Evolutionary conservation across 371 early-diverging fungal species (phyloP), one percentile per base, ranked within the genome.

Genomic region (Nematocida major): DNA sequence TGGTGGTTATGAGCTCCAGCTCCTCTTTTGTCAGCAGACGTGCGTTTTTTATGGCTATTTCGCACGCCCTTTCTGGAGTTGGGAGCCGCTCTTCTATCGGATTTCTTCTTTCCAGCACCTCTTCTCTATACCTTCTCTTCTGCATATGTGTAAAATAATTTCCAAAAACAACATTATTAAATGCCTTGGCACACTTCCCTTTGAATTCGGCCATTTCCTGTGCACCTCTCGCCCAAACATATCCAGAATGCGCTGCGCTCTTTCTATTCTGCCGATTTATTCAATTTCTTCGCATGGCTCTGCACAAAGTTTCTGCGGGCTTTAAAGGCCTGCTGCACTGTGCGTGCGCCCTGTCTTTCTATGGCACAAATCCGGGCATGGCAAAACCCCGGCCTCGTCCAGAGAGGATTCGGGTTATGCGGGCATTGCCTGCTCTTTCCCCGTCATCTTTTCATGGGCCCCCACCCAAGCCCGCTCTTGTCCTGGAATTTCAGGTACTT

Each of bases 401-500:
- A n/a, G 9, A 43, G 9, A 11, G 9, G 9, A 4, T 67, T 38
- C 39, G n/a, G 11, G n/a, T 57, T 18, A 24, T 18, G 5, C 47
- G 30, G 9, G 3, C 51, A n/a, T 68, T 18, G 53, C 34, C 36
- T 5, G 5, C 32, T 24, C 22, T 20, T 67, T 53, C 26, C 11
- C 11, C 11, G 4, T 43, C 42, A 51, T 42, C 43, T 62, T 38
- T 73, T 63, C 47, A 63, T 63, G 3, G 76, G 76, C 2, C 76
- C 76, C 76, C 76, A 73, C 20, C 45, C 45, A 11, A 73, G 51
- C 5, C 76, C 76, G 18, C 18, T 24, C 30, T 73, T 59, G 28
- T 73, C 76, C n/a, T 59, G 76, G 32, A 73, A 73, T 53, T 73
- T 73, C 3, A 73, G 34, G 34, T 61, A 48, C 49, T 48, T 73